A percentile compares a stretch with the other conserved stretches of the same genome.
Conservation (phyloP, 2,329 filamentous ascomycete species). For the Fonsecaea pedrosoi region DNA sequence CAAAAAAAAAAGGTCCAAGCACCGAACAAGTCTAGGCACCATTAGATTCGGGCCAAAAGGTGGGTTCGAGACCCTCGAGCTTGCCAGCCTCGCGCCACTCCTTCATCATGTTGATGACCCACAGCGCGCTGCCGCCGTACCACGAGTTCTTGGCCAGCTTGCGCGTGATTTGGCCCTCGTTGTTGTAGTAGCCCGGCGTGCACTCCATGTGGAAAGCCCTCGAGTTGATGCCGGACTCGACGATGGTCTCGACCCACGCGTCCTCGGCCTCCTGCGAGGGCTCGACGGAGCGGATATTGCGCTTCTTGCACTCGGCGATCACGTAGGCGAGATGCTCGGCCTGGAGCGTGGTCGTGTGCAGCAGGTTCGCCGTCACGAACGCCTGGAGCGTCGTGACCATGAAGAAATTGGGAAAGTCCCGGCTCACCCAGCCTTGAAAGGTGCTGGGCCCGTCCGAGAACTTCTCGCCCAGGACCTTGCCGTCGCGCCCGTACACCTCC, state of each 20-base stretch:
- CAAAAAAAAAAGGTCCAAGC: background rate
- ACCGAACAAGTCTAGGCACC: background rate
- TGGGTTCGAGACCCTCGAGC: background rate
- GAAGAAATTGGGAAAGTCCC: conserved; percentile 35
- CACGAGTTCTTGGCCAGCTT: conserved; percentile 3
- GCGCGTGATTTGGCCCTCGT: conserved; percentile 24
- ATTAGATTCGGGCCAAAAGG: background rate
- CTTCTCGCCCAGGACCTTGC: conserved; percentile 39
- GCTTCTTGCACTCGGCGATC: conserved; percentile 24
- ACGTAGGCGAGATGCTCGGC: conserved; percentile 33
- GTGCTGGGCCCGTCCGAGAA: conserved; percentile 37
- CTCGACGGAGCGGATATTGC: conserved; percentile 28
- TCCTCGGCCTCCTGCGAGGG: conserved; percentile 33
- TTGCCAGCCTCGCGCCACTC: background rate
- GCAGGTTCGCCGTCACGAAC: conserved; percentile 32
- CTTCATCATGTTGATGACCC: conserved; percentile 4
- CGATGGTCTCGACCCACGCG: conserved; percentile 31
- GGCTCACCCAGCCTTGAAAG: conserved; percentile 31
- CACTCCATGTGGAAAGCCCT: conserved; percentile 27
- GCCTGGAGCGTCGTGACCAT: conserved; percentile 32
- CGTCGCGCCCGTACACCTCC: conserved; percentile 41
- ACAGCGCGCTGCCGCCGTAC: background rate
- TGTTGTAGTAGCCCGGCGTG: conserved; percentile 35
- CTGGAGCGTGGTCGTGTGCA: conserved; percentile 33
- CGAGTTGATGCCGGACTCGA: conserved; percentile 18